Evolutionary conservation across 768 basidiomycete genomes (phyloP).

Genomic region (Pisolithus albus): DNA sequence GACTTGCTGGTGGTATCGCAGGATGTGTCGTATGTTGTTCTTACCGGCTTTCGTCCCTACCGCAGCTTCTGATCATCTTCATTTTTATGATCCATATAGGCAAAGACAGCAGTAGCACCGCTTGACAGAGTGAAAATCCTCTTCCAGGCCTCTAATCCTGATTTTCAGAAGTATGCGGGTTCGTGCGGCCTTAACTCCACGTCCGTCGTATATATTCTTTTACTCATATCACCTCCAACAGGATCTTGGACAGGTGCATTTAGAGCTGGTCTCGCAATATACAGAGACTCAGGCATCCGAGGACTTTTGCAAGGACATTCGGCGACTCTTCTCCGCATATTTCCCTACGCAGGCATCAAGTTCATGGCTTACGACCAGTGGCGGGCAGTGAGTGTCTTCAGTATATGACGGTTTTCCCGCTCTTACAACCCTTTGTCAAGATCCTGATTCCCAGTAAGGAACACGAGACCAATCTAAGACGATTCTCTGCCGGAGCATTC

Average conservation of each 20-base stretch:
- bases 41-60: not conserved
- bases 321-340: constrained; percentile 87
- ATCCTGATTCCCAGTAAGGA: constrained; percentile 78
- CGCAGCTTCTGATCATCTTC: constrained; percentile 1
- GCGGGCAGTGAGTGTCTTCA: constrained; percentile 49
- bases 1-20: constrained; percentile 88
- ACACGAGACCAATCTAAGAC: constrained; percentile 67
- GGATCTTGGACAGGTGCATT: constrained; percentile 86
- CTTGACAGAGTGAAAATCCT: constrained; percentile 98
- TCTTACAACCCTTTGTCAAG: constrained; percentile 33
- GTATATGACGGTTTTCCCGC: not conserved
- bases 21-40: constrained; percentile 77
- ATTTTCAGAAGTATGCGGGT: constrained; percentile 93
- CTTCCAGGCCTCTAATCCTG: constrained; percentile 94
- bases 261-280: constrained; percentile 69
- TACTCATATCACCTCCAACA: constrained; percentile 22
- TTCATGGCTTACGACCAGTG: constrained; percentile 94
- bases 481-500: constrained; percentile 82
- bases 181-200: constrained; percentile 16
- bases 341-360: constrained; percentile 95
- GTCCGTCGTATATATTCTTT: constrained; percentile 19
- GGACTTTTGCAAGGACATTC: constrained; percentile 96
- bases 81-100: constrained; percentile 39
- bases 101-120: constrained; percentile 92
- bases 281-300: constrained; percentile 55